A percentile compares a stretch with the other conserved stretches of the same genome.
phyloP scores from a whole-genome alignment of 2,329 filamentous ascomycete genomes.

The Fusarium napiforme region DNA sequence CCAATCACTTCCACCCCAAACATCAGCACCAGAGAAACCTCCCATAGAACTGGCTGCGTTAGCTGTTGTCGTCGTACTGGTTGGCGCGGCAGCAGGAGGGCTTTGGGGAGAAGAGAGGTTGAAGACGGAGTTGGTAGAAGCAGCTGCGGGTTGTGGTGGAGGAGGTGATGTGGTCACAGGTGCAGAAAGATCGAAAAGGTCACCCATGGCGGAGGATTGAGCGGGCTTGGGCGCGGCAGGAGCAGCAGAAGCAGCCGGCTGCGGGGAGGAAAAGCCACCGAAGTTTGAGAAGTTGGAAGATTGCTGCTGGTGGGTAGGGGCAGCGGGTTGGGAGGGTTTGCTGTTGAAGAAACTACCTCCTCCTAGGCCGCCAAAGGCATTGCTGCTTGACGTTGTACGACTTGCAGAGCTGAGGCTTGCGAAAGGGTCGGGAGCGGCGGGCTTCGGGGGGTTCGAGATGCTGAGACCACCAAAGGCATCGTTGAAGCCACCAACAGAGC shows the following conservation, averaged over 20 bases:
- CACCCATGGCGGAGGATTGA: conserved; percentile 72
- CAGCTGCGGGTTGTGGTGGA: conserved; percentile 56
- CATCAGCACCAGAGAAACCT: conserved; percentile 68
- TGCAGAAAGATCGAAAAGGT: conserved; percentile 82
- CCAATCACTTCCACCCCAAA: conserved; percentile 93
- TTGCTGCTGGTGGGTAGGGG: conserved; percentile 61
- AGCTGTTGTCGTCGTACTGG: conserved; percentile 50
- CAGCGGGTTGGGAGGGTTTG: conserved; percentile 69
- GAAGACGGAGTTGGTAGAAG: conserved; percentile 74
- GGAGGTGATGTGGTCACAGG: conserved; percentile 59
- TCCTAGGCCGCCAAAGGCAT: conserved; percentile 64
- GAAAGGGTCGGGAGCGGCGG: conserved; percentile 64
- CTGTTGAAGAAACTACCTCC: conserved; percentile 88
- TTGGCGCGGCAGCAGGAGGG: conserved; percentile 57
- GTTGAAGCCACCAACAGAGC: conserved; percentile 71
- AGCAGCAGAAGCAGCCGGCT: conserved; percentile 49
- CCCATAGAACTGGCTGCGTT: conserved; percentile 52
- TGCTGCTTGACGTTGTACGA: conserved; percentile 51
- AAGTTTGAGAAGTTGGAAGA: conserved; percentile 71
- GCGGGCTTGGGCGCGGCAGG: conserved; percentile 54
- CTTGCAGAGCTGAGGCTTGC: conserved; percentile 61
- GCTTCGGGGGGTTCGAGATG: conserved; percentile 59
- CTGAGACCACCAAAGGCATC: conserved; percentile 74
- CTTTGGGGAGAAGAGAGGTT: conserved; percentile 73
- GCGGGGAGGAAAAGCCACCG: conserved; percentile 66